A percentile compares a stretch with the other conserved stretches of the same genome.
These are phyloP conservation scores for Sesbania bispinosa DNA, from an alignment of 306 rosid species.

Conservation along the genomic window DNA sequence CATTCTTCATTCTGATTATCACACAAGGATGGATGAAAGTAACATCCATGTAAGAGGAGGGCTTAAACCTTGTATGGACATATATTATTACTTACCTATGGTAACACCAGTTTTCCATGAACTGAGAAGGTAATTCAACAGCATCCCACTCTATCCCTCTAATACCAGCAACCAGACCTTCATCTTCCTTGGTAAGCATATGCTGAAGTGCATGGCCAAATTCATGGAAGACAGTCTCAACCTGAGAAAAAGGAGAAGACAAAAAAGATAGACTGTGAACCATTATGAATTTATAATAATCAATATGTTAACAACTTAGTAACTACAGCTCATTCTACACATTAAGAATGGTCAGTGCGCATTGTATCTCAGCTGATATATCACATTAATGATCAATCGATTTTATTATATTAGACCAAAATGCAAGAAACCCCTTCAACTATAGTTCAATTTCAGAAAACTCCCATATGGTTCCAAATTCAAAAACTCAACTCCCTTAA, in stretches of 20 bases:
- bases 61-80: conserved; percentile 1
- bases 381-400: background rate
- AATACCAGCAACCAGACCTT: conserved; percentile 95
- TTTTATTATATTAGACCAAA: background rate
- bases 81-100: conserved; percentile 59
- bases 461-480: background rate
- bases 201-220: conserved; percentile 99
- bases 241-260: conserved; percentile 42
- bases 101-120: conserved; percentile 99
- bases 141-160: conserved; percentile 99
- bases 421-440: background rate
- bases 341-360: too few species aligned
- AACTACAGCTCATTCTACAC: background rate
- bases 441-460: background rate
- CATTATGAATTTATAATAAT: background rate
- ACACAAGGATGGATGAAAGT: too few species aligned
- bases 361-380: background rate
- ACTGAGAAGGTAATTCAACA: conserved; percentile 96
- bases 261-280: background rate
- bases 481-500: background rate
- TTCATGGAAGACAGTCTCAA: conserved; percentile 99
- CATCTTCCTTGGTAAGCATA: conserved; percentile 94
- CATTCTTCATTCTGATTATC: background rate
- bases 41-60: background rate
- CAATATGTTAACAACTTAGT: background rate